These are phyloP conservation scores for Leishmania tarentolae DNA, from an alignment of 208 protist genomes.

Conservation along the genomic window DNA sequence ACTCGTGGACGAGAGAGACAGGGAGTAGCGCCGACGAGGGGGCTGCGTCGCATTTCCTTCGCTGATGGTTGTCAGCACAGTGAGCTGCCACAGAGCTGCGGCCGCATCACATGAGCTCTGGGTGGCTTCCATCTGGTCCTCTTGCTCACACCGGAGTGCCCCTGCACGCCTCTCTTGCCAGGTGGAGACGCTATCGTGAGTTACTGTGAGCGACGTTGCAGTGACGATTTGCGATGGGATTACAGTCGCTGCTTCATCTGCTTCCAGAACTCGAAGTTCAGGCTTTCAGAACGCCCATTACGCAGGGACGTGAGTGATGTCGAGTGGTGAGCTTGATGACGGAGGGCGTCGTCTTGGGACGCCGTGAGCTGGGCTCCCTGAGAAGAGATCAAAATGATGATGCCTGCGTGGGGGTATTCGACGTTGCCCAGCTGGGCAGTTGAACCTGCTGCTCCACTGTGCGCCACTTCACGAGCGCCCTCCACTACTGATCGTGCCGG, in stretches of 20 bases:
- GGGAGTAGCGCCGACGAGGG: not conserved
- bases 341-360: constrained; percentile 12
- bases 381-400: constrained; percentile 21
- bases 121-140: not conserved
- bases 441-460: not conserved
- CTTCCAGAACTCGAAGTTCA: not conserved
- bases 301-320: not conserved
- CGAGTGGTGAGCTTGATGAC: constrained; percentile 1
- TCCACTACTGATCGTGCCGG: not conserved
- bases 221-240: not conserved
- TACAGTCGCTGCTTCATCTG: not conserved
- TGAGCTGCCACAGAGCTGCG: constrained; percentile 7
- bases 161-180: not conserved
- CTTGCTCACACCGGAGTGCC: not conserved
- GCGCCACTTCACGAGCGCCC: not conserved
- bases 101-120: too few species aligned
- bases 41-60: constrained; percentile 6
- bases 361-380: constrained; percentile 21
- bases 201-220: not conserved
- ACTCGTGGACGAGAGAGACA: constrained; percentile 1
- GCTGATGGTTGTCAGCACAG: constrained; percentile 1
- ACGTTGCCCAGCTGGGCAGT: not conserved
- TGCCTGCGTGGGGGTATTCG: not conserved
- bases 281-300: not conserved
- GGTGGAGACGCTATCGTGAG: not conserved